Conservation (phyloP, 1,284 basidiomycete species). For the Ustilago bromivora region DNA sequence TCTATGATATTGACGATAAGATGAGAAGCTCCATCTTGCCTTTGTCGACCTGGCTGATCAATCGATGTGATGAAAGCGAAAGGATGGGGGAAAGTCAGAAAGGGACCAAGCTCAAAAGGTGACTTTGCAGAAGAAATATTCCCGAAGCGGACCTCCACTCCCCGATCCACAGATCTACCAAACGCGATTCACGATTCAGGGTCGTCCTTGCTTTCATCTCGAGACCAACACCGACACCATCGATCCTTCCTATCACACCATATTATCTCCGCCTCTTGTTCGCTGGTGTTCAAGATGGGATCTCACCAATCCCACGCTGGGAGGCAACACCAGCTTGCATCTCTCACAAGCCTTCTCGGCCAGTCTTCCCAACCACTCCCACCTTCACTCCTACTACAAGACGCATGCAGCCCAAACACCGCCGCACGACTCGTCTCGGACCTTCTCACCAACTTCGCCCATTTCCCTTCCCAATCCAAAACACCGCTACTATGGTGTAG, state of each 20-base stretch:
- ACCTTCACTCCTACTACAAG: conserved; percentile 40
- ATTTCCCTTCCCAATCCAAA: not conserved
- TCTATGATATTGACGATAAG: not conserved
- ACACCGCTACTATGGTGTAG: conserved; percentile 26
- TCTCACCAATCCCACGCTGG: conserved; percentile 18
- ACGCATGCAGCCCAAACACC: conserved; percentile 49
- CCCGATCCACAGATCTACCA: not conserved
- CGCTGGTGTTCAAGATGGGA: conserved; percentile 9
- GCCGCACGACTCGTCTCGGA: conserved; percentile 38
- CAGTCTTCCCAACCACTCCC: conserved; percentile 36
- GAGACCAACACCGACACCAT: not conserved
- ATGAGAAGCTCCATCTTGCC: not conserved
- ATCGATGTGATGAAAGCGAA: conserved; percentile 3
- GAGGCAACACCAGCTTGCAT: conserved; percentile 25
- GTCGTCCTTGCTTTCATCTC: not conserved
- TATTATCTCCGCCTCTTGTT: not conserved
- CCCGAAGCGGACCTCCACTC: not conserved
- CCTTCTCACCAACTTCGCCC: conserved; percentile 18
- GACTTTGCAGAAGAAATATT: not conserved
- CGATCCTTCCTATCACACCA: not conserved
- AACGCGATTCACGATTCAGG: not conserved
- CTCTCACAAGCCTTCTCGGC: conserved; percentile 30
- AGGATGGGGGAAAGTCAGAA: not conserved
- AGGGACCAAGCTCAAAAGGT: conserved; percentile 5
- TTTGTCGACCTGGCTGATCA: not conserved